Conservation (phyloP, 2,329 filamentous ascomycete species). For the Talaromyces albobiverticillius region DNA sequence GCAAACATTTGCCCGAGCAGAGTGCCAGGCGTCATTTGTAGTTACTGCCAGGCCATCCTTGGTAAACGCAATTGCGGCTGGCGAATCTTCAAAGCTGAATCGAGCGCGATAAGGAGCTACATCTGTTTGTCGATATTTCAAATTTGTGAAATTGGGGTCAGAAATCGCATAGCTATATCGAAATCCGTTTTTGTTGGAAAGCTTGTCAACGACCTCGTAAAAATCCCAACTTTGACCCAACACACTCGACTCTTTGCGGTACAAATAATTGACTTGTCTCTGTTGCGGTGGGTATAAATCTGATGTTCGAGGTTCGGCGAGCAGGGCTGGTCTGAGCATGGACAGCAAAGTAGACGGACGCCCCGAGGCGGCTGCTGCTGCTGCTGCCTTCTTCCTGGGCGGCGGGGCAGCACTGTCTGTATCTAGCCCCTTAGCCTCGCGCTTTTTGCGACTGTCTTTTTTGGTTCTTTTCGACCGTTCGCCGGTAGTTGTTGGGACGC, state of each 20-base stretch:
- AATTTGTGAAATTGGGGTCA: constrained; percentile 81
- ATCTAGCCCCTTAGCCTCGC: constrained; percentile 40
- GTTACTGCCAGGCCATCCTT: constrained; percentile 72
- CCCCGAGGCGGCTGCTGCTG: constrained; percentile 27
- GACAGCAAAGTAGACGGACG: constrained; percentile 36
- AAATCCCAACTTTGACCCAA: constrained; percentile 39
- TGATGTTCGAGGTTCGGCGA: constrained; percentile 37
- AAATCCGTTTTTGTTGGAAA: constrained; percentile 69
- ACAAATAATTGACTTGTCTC: constrained; percentile 39
- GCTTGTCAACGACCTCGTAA: constrained; percentile 45
- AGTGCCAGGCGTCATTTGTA: constrained; percentile 89
- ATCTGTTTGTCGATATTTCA: constrained; percentile 88
- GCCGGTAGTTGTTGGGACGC: constrained; percentile 26
- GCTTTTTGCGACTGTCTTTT: constrained; percentile 43
- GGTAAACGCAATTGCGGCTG: constrained; percentile 80
- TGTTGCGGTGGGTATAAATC: constrained; percentile 37
- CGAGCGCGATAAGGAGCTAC: constrained; percentile 77
- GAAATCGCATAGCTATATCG: constrained; percentile 89
- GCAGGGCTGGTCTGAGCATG: constrained; percentile 38
- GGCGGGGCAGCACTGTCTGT: constrained; percentile 26
- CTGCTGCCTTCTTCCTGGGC: constrained; percentile 32
- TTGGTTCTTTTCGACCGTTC: constrained; percentile 41
- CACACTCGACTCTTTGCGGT: constrained; percentile 32
- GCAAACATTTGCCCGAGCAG: constrained; percentile 85
- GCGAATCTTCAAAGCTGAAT: constrained; percentile 89